phyloP scores from a whole-genome alignment of 2,329 filamentous ascomycete genomes.

The Stylonectria norvegica region DNA sequence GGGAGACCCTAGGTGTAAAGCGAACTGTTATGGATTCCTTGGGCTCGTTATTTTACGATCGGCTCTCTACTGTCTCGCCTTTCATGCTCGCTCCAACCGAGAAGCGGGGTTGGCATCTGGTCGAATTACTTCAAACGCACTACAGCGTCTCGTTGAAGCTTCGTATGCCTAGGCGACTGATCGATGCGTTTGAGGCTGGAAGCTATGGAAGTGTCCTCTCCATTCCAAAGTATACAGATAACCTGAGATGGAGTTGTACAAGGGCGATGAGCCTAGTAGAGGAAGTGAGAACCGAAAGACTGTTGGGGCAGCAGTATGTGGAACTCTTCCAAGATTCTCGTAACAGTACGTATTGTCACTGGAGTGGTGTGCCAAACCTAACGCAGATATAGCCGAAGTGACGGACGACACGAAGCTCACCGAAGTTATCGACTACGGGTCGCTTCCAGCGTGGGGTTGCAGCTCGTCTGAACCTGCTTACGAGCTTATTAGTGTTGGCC shows the following conservation, averaged over 20 bases:
- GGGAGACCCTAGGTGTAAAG: constrained; percentile 52
- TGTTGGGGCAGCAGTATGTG: constrained; percentile 39
- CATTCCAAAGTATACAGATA: constrained; percentile 43
- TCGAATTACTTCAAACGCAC: constrained; percentile 43
- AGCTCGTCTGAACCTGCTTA: constrained; percentile 38
- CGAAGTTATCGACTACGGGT: constrained; percentile 50
- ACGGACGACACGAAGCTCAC: constrained; percentile 37
- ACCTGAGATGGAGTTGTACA: constrained; percentile 49
- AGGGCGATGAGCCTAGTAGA: constrained; percentile 52
- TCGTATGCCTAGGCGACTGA: constrained; percentile 39
- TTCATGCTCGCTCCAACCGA: constrained; percentile 33
- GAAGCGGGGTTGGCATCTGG: constrained; percentile 33
- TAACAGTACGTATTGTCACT: constrained; percentile 39
- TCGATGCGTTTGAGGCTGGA: constrained; percentile 47
- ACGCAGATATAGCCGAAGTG: constrained; percentile 37
- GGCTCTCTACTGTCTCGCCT: constrained; percentile 51
- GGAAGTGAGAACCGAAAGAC: constrained; percentile 44
- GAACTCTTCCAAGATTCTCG: constrained; percentile 43
- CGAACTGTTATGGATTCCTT: constrained; percentile 56
- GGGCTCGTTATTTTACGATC: constrained; percentile 53
- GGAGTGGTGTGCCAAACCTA: constrained; percentile 1
- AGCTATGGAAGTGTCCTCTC: constrained; percentile 51
- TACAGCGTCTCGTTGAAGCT: constrained; percentile 46
- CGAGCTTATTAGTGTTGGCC: constrained; percentile 47
- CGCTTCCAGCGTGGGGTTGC: constrained; percentile 47